Evolutionary conservation across 352 stramenopile genomes (phyloP), one percentile per base, ranked within the genome.

Genomic region (Porosira glacialis): DNA sequence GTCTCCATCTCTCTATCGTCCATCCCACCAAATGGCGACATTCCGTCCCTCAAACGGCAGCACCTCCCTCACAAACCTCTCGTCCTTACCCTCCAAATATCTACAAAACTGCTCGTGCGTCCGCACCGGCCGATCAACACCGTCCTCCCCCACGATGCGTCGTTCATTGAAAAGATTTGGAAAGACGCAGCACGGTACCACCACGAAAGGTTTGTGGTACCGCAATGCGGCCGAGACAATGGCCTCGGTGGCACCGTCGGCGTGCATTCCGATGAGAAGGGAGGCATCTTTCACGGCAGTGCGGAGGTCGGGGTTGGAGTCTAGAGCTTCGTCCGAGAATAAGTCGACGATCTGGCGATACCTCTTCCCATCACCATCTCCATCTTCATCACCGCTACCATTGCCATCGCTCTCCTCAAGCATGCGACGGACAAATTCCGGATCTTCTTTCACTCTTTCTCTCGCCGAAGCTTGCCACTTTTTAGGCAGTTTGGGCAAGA

Each of bases 141-240:
- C 4, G 10, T 8, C 44, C 35, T 39, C 35, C 15, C 39, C 33
- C 2, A 22, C 22, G 4, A 80, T 55, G 38, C 60, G 68, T 49
- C 83, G 62, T 39, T 80, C 7, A 28, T 7, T 36, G 74, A 88
- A 87, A 10, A 90, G 55, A 53, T 80, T 85, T 1, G 80, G 80
- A 80, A 89, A 90, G 4, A 90, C 94, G 72, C 95, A 98, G 63
- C 95, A 98, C 0, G 95, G 95, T n/a, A 97, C 94, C 7, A 98
- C 84, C 1, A 94, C 93, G 80, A 98, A 98, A 0, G 94, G 90
- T 59, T 97, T 97, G 57, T 89, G 71, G 64, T 93, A 91, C 47
- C 80, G 49, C 24, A 97, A 69, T 2, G 94, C 94, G 19, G 93
- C 83, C 73, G 98, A 92, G 1, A 98, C 86, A 68, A 98, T 97